Evolutionary conservation across 495 filamentous ascomycete species (phyloP).

Genomic region (Tuber calosporum): DNA sequence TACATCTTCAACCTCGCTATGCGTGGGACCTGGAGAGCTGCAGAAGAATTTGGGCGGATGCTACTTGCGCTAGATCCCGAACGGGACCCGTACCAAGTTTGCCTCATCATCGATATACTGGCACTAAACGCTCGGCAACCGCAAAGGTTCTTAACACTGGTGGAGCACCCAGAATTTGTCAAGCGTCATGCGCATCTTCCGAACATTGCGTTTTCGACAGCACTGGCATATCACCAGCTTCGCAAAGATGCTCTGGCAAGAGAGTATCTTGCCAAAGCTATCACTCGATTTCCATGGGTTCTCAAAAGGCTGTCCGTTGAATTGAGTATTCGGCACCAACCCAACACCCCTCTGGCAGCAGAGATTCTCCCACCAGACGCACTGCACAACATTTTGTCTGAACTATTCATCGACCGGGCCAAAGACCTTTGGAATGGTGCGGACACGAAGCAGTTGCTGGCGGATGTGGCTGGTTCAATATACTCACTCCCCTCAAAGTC

Average conservation of each 20-base stretch:
- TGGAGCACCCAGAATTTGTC: constrained; percentile 53
- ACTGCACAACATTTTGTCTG: constrained; percentile 51
- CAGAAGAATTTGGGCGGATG: constrained; percentile 86
- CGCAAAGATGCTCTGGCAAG: constrained; percentile 59
- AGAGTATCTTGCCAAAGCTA: constrained; percentile 55
- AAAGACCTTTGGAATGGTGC: constrained; percentile 90
- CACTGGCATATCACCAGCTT: constrained; percentile 64
- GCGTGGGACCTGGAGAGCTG: constrained; percentile 90
- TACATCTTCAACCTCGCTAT: constrained; percentile 75
- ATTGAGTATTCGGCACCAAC: constrained; percentile 42
- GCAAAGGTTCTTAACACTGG: constrained; percentile 65
- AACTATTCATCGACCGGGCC: constrained; percentile 69
- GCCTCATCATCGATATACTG: constrained; percentile 70
- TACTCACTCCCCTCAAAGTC: constrained; percentile 35
- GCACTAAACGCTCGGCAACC: constrained; percentile 73
- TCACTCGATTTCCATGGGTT: constrained; percentile 72
- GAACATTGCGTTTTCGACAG: constrained; percentile 65
- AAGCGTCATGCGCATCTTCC: constrained; percentile 48
- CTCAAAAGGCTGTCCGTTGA: constrained; percentile 68
- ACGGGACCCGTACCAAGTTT: constrained; percentile 74
- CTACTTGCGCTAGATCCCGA: constrained; percentile 65
- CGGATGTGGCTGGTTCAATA: constrained; percentile 60
- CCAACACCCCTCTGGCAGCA: constrained; percentile 70
- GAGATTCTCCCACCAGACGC: constrained; percentile 64
- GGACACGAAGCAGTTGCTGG: constrained; percentile 60